Percentiles rank a stretch among this genome's conserved stretches.
phyloP scores from a whole-genome alignment of 257 asterid genomes.

The Striga asiatica region DNA sequence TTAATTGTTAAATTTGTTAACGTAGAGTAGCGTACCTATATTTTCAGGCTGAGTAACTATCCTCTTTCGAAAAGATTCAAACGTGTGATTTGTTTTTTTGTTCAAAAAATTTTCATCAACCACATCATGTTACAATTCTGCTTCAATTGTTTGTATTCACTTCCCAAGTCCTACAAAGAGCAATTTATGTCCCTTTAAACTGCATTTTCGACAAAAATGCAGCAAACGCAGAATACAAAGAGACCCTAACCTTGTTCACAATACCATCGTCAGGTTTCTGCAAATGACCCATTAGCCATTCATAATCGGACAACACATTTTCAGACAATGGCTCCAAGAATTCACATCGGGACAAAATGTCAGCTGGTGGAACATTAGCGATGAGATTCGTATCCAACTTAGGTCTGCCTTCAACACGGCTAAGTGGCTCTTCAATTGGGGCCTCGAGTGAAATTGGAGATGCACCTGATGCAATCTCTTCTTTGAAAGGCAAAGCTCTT shows the following conservation, averaged over 20 bases:
- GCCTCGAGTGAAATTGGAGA: slow-evolving; percentile 50
- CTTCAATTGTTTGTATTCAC: background rate
- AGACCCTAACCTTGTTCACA: slow-evolving; percentile 16
- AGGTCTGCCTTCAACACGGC: slow-evolving; percentile 34
- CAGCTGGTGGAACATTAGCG: slow-evolving; percentile 51
- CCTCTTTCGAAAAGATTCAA: too few relatives aligned
- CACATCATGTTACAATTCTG: too few relatives aligned
- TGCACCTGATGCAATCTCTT: slow-evolving; percentile 61
- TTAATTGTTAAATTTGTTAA: too few relatives aligned
- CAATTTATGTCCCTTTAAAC: slow-evolving; percentile 25
- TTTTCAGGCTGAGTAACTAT: too few relatives aligned
- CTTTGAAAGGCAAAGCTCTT: slow-evolving; percentile 54
- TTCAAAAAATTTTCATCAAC: too few relatives aligned
- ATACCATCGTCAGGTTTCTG: slow-evolving; percentile 28
- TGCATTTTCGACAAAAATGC: slow-evolving; percentile 21
- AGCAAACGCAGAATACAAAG: slow-evolving; percentile 19
- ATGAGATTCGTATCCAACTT: slow-evolving; percentile 68
- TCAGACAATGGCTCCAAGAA: slow-evolving; percentile 74
- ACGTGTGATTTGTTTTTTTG: too few relatives aligned
- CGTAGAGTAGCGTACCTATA: too few relatives aligned
- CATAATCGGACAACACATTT: slow-evolving; percentile 46
- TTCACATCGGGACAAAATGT: slow-evolving; percentile 64
- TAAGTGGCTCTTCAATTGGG: slow-evolving; percentile 20
- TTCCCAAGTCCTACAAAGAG: background rate
- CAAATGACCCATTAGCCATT: slow-evolving; percentile 41